Evolutionary conservation across 2,329 filamentous ascomycete genomes (phyloP), one percentile per base, ranked within the genome.

Genomic region (Xylariaceae sp.): DNA sequence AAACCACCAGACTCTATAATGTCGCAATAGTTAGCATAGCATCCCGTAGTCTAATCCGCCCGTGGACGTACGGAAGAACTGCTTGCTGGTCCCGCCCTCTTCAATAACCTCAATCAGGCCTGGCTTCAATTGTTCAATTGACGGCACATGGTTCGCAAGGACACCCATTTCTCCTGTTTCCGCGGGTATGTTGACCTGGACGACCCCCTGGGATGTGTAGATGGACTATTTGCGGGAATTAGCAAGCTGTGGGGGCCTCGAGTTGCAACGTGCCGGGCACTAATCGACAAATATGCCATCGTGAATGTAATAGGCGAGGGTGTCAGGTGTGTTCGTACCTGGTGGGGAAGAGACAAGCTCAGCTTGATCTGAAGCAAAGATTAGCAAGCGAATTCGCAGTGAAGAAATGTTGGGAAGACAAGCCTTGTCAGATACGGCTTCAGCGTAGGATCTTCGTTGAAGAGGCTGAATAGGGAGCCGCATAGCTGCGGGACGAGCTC

Each of bases 81-180:
- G 91, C 87, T 99, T 99, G 89, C 76, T 81, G 74, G 82, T 83
- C 73, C 91, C 90, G 73, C 81, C 85, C 85, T 99, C 95, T 84
- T 98, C 93, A 67, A 98, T 86, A 73, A 99, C 84, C 84, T 98
- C 93, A 68, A 99, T 85, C 68, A 98, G 81, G 73, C 95, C 95
- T 60, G 95, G 93, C 86, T 96, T 96, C 78, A 99, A 85, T 84
- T 99, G 95, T 85, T 99, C 95, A 74, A 99, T 98, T 61, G 93
- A 92, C 65, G 95, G 93, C 71, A 99, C 95, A 86, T 99, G 95
- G 85, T 95, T 96, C 76, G 95, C 95, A 74, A 99, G 89, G 71
- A 99, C 89, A 89, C 95, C 95, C 95, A 99, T 99, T 71, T 98
- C 95, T 76, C 95, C 95, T 62, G 93, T 96, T 78, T 96, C 95